Base-by-base conservation (phyloP, 2,329 filamentous ascomycete species). In the Apiospora aurea region DNA sequence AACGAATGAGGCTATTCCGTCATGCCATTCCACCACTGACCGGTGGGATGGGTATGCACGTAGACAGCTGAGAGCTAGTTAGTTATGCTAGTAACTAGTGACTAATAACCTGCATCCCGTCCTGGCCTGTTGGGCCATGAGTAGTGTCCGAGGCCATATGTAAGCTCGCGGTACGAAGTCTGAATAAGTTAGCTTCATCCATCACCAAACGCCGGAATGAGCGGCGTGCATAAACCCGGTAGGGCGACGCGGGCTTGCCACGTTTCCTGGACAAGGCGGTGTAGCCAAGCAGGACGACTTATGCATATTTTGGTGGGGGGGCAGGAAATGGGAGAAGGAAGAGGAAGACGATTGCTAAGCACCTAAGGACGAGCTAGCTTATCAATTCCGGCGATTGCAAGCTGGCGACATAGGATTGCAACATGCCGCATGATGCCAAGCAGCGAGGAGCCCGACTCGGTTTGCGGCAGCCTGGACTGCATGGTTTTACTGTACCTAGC, bases 231-330 rank as follows among this genome's bases (percentile, higher is more conserved):
- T 61, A 38, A 61, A 38, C 16, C 53, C 29, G 14, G 38, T 38
- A 61, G 29, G 29, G 29, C 21, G 34, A 18, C 38, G 18, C 51
- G 29, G 29, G 53, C 53, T 38, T 64, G 34, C 57, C 29, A 64
- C 57, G 57, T 64, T 64, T 64, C 29, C 29, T 64, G 10, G 57
- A 41, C 1, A 6, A n/a, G 57, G 57, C 57, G 57, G 57, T 64
- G 57, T 41, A n/a, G 57, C 21, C 18, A n/a, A 41, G 57, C 57
- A 64, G 57, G 57, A 64, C 57, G 57, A 64, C 57, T 64, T n/a
- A 38, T 61, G 53, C 53, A 21, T 61, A 34, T 14, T 18, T 18
- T 57, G 14, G 53, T 38, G 53, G 53, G 53, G 53, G 29, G 18
- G n/a, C 16, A 21, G 21, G 44, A 47, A 46, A 47, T 47, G 44